Percentiles rank a stretch among this genome's conserved stretches.
phyloP scores from a whole-genome alignment of 108 stramenopile species.

The Schizochytrium sp. region DNA sequence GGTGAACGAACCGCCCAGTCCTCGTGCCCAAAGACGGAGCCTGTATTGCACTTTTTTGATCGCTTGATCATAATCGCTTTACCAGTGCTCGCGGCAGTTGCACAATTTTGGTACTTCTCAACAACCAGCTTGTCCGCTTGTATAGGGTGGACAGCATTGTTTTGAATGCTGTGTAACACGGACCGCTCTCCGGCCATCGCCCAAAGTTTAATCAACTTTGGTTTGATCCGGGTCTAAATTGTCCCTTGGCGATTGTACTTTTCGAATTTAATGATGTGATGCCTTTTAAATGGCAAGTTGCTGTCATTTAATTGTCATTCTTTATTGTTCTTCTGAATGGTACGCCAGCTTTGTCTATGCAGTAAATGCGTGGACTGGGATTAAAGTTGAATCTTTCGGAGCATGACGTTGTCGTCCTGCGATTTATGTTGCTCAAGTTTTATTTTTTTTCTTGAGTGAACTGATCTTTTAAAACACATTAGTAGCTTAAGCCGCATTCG shows the following conservation, averaged over 20 bases:
- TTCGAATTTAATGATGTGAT: not conserved
- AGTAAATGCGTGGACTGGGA: no score
- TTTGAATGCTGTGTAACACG: no score
- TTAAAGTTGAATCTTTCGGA: no score
- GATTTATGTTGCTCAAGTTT: no score
- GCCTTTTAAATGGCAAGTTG: not conserved
- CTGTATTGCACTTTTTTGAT: not conserved
- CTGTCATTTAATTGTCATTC: no score
- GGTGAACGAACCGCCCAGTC: not conserved
- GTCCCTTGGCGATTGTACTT: not conserved
- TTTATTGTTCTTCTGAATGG: no score
- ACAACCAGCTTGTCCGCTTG: not conserved
- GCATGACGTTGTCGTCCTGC: no score
- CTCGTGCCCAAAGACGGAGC: conserved; percentile 41
- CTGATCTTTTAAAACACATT: no score
- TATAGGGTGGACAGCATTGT: no score
- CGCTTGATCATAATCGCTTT: not conserved
- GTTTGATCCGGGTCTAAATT: not conserved
- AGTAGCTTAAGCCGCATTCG: no score
- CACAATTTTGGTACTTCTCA: not conserved
- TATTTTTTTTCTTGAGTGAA: no score
- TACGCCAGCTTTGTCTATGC: no score
- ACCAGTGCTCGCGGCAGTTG: not conserved
- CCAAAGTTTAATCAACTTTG: not conserved
- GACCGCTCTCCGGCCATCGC: conserved; percentile 4